A percentile compares a stretch with the other conserved stretches of the same genome.
phyloP scores from a whole-genome alignment of 2,329 filamentous ascomycete species.

The Ascochyta pisi region DNA sequence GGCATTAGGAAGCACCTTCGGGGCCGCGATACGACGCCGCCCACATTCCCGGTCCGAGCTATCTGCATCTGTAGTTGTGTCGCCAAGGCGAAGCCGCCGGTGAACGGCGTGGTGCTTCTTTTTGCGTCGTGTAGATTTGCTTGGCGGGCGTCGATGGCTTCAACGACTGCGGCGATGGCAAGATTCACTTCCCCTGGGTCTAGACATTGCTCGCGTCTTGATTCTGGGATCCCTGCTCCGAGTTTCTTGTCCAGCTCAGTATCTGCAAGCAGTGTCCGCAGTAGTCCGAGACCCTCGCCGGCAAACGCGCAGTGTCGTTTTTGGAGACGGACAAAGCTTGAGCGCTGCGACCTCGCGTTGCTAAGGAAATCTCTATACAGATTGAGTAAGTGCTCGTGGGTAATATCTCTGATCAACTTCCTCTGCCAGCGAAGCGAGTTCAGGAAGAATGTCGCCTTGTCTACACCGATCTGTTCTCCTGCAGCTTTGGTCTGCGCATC shows the following conservation, averaged over 20 bases:
- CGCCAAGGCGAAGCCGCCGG: not conserved
- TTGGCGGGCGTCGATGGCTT: not conserved
- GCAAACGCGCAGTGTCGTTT: not conserved
- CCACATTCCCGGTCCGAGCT: no score
- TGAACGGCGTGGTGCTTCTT: not conserved
- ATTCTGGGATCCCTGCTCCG: not conserved
- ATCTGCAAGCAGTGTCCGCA: not conserved
- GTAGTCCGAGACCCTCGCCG: not conserved
- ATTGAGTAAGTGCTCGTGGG: not conserved
- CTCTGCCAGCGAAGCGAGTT: not conserved
- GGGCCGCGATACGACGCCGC: not conserved
- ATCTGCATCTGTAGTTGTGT: not conserved
- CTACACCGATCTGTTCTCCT: not conserved
- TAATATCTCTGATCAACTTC: not conserved
- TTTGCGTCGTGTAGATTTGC: not conserved
- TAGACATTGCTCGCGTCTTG: not conserved
- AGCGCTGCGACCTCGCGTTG: not conserved
- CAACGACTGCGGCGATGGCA: not conserved
- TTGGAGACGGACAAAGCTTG: not conserved
- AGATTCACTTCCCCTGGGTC: not conserved
- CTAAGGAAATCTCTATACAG: not conserved
- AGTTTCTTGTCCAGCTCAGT: not conserved
- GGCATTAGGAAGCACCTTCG: not conserved
- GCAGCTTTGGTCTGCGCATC: not conserved
- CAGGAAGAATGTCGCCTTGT: not conserved